These are phyloP conservation scores for Dorcoceras hygrometricum DNA, from an alignment of 257 asterid genomes.

Conservation along the genomic window DNA sequence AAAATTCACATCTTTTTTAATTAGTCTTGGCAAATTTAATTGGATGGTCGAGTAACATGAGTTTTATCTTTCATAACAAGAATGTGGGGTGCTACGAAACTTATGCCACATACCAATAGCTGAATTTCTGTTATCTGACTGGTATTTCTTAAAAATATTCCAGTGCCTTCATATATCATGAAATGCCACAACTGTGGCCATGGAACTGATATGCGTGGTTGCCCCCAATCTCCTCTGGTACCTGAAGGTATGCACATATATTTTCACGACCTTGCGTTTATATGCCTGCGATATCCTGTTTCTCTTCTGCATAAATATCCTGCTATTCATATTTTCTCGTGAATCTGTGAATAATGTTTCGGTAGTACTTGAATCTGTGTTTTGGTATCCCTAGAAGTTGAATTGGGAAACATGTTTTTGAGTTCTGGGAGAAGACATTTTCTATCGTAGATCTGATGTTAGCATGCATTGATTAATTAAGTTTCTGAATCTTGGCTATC, in stretches of 20 bases:
- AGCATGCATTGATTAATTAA: too few relatives aligned
- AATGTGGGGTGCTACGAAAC: background rate
- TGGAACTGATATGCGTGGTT: conserved; percentile 91
- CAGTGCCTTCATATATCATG: conserved; percentile 89
- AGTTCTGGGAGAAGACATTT: too few relatives aligned
- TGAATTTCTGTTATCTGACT: conserved; percentile 12
- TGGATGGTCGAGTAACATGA: background rate
- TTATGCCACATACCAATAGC: background rate
- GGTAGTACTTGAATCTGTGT: too few relatives aligned
- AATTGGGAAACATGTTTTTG: too few relatives aligned
- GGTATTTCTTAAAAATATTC: conserved; percentile 22
- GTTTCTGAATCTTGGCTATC: too few relatives aligned
- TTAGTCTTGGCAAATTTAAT: too few relatives aligned
- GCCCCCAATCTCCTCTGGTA: conserved; percentile 86
- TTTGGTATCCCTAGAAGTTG: too few relatives aligned
- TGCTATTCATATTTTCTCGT: background rate
- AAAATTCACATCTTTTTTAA: too few relatives aligned
- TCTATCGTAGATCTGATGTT: too few relatives aligned
- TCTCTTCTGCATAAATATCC: background rate
- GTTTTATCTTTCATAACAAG: too few relatives aligned
- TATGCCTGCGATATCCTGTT: conserved; percentile 1
- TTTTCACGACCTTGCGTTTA: conserved; percentile 2
- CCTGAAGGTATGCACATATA: conserved; percentile 64
- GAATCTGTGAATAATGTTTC: background rate
- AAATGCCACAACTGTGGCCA: conserved; percentile 95